phyloP scores from a whole-genome alignment of 495 filamentous ascomycete genomes.

The Rostrohypoxylon terebratum region DNA sequence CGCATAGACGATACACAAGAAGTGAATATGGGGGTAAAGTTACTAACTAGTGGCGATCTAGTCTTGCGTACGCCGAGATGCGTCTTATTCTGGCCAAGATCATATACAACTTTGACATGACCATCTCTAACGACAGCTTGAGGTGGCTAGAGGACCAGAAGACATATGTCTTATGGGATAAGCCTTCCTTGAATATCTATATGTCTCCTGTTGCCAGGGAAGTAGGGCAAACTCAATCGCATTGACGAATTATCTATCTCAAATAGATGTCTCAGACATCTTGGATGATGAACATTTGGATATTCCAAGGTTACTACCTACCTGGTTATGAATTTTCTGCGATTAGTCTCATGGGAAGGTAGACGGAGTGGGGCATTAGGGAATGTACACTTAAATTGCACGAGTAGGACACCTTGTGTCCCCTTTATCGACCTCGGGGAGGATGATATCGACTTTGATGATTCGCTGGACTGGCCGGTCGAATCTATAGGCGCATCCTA shows the following conservation, averaged over 20 bases:
- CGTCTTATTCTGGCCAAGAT: conserved; percentile 61
- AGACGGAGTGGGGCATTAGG: background rate
- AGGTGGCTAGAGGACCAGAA: conserved; percentile 49
- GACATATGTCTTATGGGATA: conserved; percentile 54
- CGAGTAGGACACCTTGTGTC: background rate
- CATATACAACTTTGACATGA: conserved; percentile 62
- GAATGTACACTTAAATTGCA: background rate
- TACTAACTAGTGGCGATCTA: conserved; percentile 21
- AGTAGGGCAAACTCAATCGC: background rate
- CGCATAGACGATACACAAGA: background rate
- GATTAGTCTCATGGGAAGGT: too few species aligned
- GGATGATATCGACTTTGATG: too few species aligned
- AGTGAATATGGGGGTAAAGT: background rate
- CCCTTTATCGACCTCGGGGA: too few species aligned
- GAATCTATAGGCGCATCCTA: background rate
- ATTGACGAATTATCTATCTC: background rate
- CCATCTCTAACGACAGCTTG: conserved; percentile 53
- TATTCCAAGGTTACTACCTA: background rate
- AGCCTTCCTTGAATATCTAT: conserved; percentile 49
- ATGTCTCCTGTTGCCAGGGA: conserved; percentile 44
- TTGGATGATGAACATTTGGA: background rate
- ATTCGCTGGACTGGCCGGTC: background rate
- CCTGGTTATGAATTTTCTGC: too few species aligned
- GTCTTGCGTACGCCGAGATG: conserved; percentile 63
- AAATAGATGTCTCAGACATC: background rate